These are phyloP conservation scores for Stipa capillata DNA, from an alignment of 176 grass and related monocot genomes.

Conservation along the genomic window DNA sequence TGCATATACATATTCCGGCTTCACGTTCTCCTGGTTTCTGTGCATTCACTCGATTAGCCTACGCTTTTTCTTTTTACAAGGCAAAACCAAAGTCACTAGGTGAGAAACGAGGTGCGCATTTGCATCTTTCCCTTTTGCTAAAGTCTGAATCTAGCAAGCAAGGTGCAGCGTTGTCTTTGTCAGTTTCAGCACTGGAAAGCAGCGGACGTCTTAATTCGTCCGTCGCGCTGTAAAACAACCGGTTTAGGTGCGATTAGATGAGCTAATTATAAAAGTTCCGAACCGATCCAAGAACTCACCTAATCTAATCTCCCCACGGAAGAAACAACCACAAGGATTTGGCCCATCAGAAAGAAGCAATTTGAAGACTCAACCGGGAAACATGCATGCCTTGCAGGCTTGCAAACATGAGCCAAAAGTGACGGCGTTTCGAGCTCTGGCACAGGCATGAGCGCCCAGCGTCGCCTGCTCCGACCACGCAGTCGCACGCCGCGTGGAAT, in stretches of 20 bases:
- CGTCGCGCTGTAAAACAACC: neutral
- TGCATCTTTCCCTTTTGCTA: conserved; percentile 7
- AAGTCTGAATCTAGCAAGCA: neutral
- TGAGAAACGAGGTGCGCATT: neutral
- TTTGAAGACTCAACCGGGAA: neutral
- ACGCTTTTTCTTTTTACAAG: neutral
- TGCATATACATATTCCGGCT: neutral
- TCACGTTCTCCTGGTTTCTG: neutral
- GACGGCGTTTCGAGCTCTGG: neutral
- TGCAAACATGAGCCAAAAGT: neutral
- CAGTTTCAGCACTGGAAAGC: neutral
- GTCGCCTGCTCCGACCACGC: neutral
- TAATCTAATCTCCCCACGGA: neutral
- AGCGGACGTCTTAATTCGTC: neutral
- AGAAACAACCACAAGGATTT: neutral
- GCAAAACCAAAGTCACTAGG: neutral
- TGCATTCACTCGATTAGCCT: neutral
- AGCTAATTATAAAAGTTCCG: neutral
- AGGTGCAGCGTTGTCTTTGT: neutral
- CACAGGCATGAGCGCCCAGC: neutral
- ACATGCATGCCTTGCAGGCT: neutral
- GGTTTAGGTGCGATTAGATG: conserved; percentile 12
- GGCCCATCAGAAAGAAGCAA: neutral
- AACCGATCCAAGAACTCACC: neutral
- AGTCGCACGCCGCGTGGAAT: neutral